These are phyloP conservation scores for Metschnikowia amazonensis DNA, from an alignment of 805 yeast genomes.

Conservation along the genomic window DNA sequence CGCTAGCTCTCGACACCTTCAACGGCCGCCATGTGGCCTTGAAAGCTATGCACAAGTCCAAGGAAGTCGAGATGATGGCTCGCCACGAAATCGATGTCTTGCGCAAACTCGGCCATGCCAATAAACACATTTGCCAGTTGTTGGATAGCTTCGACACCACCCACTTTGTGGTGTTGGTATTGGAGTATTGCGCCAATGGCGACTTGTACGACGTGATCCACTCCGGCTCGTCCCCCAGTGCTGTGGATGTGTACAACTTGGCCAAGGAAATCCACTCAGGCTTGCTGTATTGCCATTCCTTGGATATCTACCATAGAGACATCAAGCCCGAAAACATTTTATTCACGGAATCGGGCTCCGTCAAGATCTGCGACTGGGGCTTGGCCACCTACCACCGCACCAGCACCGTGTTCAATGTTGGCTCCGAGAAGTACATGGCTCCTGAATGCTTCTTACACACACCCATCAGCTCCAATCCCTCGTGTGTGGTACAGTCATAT, in stretches of 20 bases:
- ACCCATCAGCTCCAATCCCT: conserved; percentile 9
- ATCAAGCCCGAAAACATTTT: conserved; percentile 71
- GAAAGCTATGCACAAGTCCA: conserved; percentile 48
- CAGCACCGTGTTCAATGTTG: conserved; percentile 40
- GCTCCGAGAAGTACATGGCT: conserved; percentile 60
- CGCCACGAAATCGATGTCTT: conserved; percentile 50
- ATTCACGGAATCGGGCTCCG: conserved; percentile 45
- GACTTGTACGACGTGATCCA: conserved; percentile 61
- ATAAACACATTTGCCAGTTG: conserved; percentile 55
- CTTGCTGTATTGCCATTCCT: conserved; percentile 50
- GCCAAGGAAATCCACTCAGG: conserved; percentile 51
- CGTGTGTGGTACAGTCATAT: conserved; percentile 21
- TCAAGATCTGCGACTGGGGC: conserved; percentile 75
- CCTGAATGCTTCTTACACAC: conserved; percentile 42
- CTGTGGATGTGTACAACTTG: conserved; percentile 34
- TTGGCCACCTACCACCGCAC: conserved; percentile 41
- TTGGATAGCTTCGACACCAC: conserved; percentile 55
- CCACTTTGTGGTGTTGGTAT: conserved; percentile 49
- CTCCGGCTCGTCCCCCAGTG: conserved; percentile 13
- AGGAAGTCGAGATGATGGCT: conserved; percentile 45
- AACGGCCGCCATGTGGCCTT: conserved; percentile 43
- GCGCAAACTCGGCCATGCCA: conserved; percentile 35
- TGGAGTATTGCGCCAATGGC: conserved; percentile 65
- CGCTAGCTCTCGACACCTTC: conserved; percentile 44
- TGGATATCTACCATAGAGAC: conserved; percentile 65